A percentile compares a stretch with the other conserved stretches of the same genome.
Conservation (phyloP, 2,329 filamentous ascomycete genomes). For the Aspergillus jensenii region DNA sequence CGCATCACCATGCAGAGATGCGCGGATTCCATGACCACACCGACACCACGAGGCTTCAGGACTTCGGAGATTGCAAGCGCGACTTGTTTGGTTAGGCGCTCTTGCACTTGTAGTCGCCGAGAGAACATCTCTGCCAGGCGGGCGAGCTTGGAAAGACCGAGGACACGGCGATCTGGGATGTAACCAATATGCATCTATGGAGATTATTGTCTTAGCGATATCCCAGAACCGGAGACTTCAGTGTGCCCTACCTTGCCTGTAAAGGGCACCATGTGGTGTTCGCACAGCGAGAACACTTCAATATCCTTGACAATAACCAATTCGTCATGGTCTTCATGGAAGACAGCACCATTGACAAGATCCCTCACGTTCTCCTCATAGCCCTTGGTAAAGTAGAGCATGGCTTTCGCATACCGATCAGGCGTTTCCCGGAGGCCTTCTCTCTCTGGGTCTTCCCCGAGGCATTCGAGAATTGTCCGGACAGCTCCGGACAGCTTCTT, state of each 20-base stretch:
- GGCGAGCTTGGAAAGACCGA: slow-evolving; percentile 92
- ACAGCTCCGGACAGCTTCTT: slow-evolving; percentile 64
- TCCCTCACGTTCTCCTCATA: slow-evolving; percentile 93
- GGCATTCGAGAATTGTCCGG: slow-evolving; percentile 63
- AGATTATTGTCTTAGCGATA: background rate
- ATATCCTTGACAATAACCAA: slow-evolving; percentile 98
- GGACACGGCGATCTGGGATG: slow-evolving; percentile 86
- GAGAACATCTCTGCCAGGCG: slow-evolving; percentile 97
- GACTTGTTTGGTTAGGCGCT: slow-evolving; percentile 93
- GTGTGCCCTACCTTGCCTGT: slow-evolving; percentile 72
- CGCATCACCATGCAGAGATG: slow-evolving; percentile 99
- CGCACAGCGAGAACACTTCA: slow-evolving; percentile 89
- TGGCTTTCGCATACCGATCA: slow-evolving; percentile 86
- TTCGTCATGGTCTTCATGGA: slow-evolving; percentile 95
- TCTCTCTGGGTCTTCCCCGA: slow-evolving; percentile 65
- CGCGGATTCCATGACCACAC: slow-evolving; percentile 94
- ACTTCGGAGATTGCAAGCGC: slow-evolving; percentile 92
- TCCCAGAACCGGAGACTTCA: background rate
- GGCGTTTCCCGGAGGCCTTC: slow-evolving; percentile 68
- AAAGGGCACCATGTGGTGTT: slow-evolving; percentile 96
- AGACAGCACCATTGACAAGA: slow-evolving; percentile 90
- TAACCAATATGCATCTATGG: slow-evolving; percentile 96
- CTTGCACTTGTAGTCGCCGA: slow-evolving; percentile 89
- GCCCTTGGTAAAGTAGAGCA: slow-evolving; percentile 94
- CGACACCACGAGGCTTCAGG: slow-evolving; percentile 88